These are phyloP conservation scores for Sclerotinia nivalis DNA, from an alignment of 2,329 filamentous ascomycete genomes.

Conservation along the genomic window DNA sequence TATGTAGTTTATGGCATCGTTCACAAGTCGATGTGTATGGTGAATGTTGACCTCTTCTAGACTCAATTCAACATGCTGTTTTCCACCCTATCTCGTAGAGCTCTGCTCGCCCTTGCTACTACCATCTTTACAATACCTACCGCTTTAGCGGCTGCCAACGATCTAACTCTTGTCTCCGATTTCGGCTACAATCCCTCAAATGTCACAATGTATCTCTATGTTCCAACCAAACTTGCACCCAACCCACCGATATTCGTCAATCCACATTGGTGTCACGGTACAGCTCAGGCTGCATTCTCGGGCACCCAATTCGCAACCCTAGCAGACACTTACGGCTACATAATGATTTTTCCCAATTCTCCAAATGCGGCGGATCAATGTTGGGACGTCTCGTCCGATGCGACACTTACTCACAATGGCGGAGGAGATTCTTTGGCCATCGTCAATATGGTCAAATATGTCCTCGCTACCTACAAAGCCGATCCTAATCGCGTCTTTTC, in stretches of 20 bases:
- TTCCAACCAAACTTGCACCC: slow-evolving; percentile 30
- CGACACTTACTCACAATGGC: slow-evolving; percentile 52
- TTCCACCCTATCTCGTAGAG: neutral
- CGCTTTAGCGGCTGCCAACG: neutral
- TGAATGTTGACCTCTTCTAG: neutral
- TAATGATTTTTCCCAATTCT: slow-evolving; percentile 59
- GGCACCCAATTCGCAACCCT: slow-evolving; percentile 51
- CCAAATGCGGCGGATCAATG: slow-evolving; percentile 52
- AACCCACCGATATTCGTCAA: slow-evolving; percentile 36
- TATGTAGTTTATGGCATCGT: neutral
- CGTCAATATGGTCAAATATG: slow-evolving; percentile 59
- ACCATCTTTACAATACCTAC: neutral
- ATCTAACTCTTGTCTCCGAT: slow-evolving; percentile 25
- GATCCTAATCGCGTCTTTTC: slow-evolving; percentile 55
- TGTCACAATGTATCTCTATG: slow-evolving; percentile 36
- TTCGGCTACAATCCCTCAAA: slow-evolving; percentile 34
- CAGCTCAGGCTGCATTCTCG: slow-evolving; percentile 41
- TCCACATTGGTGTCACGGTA: slow-evolving; percentile 44
- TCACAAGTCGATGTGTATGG: neutral
- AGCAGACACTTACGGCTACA: slow-evolving; percentile 57
- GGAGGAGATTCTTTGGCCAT: slow-evolving; percentile 58
- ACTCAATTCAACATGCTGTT: neutral
- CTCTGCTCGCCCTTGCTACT: neutral
- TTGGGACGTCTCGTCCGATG: slow-evolving; percentile 59
- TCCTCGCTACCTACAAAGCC: slow-evolving; percentile 53